These are phyloP conservation scores for Epichloe bromicola DNA, from an alignment of 2,329 filamentous ascomycete species.

Conservation along the genomic window DNA sequence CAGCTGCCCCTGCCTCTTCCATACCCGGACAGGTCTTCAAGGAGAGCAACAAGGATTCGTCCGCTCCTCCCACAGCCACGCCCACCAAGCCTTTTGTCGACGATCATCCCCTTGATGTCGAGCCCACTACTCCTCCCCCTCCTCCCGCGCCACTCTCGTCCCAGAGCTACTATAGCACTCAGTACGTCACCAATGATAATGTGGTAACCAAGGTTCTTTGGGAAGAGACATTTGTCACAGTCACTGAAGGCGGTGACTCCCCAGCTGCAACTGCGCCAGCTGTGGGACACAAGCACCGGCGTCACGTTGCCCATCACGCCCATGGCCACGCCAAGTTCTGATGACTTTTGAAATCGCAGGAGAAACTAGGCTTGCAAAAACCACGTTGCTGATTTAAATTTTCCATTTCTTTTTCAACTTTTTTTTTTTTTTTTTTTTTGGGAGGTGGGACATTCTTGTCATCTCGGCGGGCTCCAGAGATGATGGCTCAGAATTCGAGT, in stretches of 20 bases:
- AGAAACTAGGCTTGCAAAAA: slow-evolving; percentile 9
- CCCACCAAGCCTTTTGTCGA: not conserved
- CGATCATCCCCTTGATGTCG: not conserved
- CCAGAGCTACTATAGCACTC: slow-evolving; percentile 32
- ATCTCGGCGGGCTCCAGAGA: slow-evolving; percentile 26
- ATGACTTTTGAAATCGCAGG: slow-evolving; percentile 8
- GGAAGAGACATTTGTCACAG: slow-evolving; percentile 41
- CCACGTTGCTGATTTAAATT: slow-evolving; percentile 7
- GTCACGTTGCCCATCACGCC: slow-evolving; percentile 24
- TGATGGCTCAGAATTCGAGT: slow-evolving; percentile 13
- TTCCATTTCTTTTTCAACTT: slow-evolving; percentile 1
- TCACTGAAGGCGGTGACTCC: slow-evolving; percentile 31
- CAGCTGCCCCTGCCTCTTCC: slow-evolving; percentile 19
- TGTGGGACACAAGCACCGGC: slow-evolving; percentile 11
- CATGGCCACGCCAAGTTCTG: slow-evolving; percentile 23
- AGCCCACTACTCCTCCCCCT: slow-evolving; percentile 7
- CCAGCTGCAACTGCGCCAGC: slow-evolving; percentile 22
- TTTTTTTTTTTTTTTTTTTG: slow-evolving; percentile 7
- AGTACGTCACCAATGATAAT: slow-evolving; percentile 37
- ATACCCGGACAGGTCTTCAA: slow-evolving; percentile 33
- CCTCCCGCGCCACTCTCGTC: slow-evolving; percentile 9
- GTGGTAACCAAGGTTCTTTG: slow-evolving; percentile 43
- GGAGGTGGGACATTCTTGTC: slow-evolving; percentile 7
- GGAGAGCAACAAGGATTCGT: slow-evolving; percentile 9
- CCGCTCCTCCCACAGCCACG: not conserved